Conservation (phyloP, 1,139 yeast genomes). For the Hyphopichia buzzinii region DNA sequence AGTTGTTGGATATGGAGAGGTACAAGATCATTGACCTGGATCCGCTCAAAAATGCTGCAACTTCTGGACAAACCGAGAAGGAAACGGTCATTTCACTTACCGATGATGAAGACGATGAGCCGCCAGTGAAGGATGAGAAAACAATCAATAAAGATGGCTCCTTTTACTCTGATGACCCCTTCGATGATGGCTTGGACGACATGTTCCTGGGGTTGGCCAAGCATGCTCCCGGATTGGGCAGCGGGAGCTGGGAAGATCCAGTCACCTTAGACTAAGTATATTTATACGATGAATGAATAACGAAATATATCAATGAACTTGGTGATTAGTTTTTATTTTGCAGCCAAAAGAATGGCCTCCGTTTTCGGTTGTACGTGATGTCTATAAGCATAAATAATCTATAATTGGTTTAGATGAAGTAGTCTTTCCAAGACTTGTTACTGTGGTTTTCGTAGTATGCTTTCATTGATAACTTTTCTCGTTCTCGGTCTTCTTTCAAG, state of each 20-base stretch:
- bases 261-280: slow-evolving; percentile 24
- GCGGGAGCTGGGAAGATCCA: slow-evolving; percentile 44
- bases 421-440: neutral
- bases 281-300: neutral
- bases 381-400: no score
- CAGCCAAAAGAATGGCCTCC: no score
- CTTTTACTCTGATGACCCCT: slow-evolving; percentile 11
- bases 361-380: no score
- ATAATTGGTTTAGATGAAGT: no score
- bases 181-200: slow-evolving; percentile 25
- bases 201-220: slow-evolving; percentile 11
- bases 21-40: slow-evolving; percentile 30
- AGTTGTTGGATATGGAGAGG: slow-evolving; percentile 34
- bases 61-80: slow-evolving; percentile 7
- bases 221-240: slow-evolving; percentile 15
- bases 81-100: slow-evolving; percentile 30
- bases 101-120: slow-evolving; percentile 20
- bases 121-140: neutral
- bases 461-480: neutral
- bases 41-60: neutral
- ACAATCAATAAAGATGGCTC: neutral
- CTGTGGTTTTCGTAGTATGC: no score
- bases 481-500: neutral
- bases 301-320: no score
- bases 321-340: no score